Percentiles rank a stretch among this genome's conserved stretches.
Evolutionary conservation across 2,329 filamentous ascomycete genomes (phyloP).

Genomic region (Penicillium corylophilum): DNA sequence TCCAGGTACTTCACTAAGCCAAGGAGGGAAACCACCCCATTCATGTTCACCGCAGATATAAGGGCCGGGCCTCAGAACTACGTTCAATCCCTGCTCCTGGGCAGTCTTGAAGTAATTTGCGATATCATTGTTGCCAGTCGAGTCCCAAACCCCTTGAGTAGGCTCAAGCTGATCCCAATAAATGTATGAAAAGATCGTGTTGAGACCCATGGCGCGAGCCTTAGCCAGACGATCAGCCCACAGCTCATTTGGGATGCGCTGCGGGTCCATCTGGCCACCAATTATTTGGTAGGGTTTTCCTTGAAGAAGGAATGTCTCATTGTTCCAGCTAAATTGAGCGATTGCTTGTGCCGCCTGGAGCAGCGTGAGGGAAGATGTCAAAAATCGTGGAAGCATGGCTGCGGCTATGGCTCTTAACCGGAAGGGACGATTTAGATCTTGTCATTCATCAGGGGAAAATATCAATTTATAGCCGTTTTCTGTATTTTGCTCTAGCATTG

Average conservation of each 20-base stretch:
- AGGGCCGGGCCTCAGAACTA: slow-evolving; percentile 50
- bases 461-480: too few species aligned
- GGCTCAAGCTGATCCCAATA: slow-evolving; percentile 54
- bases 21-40: slow-evolving; percentile 52
- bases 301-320: slow-evolving; percentile 12
- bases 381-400: neutral
- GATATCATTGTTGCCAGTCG: slow-evolving; percentile 47
- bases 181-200: slow-evolving; percentile 53
- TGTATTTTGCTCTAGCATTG: neutral
- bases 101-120: slow-evolving; percentile 50
- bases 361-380: neutral
- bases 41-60: slow-evolving; percentile 53
- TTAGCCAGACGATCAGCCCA: slow-evolving; percentile 49
- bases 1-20: slow-evolving; percentile 44
- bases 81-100: slow-evolving; percentile 48
- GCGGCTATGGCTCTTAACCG: neutral
- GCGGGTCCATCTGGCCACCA: slow-evolving; percentile 26
- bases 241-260: slow-evolving; percentile 49
- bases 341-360: neutral
- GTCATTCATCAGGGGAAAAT: too few species aligned
- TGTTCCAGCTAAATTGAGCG: slow-evolving; percentile 9
- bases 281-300: slow-evolving; percentile 13
- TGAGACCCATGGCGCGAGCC: slow-evolving; percentile 50
- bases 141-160: slow-evolving; percentile 40
- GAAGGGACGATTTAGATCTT: neutral